A percentile compares a stretch with the other conserved stretches of the same genome.
These are phyloP conservation scores for Aureobasidium sp. DNA, from an alignment of 2,329 filamentous ascomycete genomes.

Conservation along the genomic window DNA sequence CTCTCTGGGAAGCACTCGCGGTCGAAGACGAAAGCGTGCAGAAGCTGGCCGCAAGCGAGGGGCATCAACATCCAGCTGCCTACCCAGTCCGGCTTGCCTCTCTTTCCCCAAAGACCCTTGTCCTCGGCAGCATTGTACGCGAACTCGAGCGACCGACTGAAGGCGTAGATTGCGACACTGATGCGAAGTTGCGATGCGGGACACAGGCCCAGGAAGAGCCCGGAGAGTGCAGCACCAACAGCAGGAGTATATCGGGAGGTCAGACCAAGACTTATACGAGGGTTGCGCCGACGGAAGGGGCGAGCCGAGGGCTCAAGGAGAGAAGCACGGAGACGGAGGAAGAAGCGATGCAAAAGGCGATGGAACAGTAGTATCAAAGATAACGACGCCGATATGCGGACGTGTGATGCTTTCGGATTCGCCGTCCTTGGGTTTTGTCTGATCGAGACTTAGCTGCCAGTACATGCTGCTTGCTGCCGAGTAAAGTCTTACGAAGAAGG, in stretches of 20 bases:
- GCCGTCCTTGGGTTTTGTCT: not conserved
- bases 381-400: slow-evolving; percentile 74
- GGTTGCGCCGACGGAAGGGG: slow-evolving; percentile 78
- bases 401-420: slow-evolving; percentile 43
- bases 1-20: slow-evolving; percentile 47
- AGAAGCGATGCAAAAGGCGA: slow-evolving; percentile 82
- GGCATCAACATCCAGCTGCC: slow-evolving; percentile 48
- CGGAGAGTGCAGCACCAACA: slow-evolving; percentile 82
- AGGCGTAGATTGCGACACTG: slow-evolving; percentile 72
- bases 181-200: slow-evolving; percentile 64
- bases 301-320: slow-evolving; percentile 69
- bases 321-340: slow-evolving; percentile 68
- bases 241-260: slow-evolving; percentile 81
- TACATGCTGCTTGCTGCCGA: not conserved
- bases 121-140: slow-evolving; percentile 77
- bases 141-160: slow-evolving; percentile 78
- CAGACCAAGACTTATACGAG: slow-evolving; percentile 63
- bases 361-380: slow-evolving; percentile 84
- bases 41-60: slow-evolving; percentile 41
- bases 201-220: slow-evolving; percentile 73
- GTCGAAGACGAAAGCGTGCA: slow-evolving; percentile 47
- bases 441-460: not conserved
- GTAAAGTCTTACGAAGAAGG: not conserved
- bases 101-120: slow-evolving; percentile 27
- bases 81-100: slow-evolving; percentile 61